phyloP scores from a whole-genome alignment of 2,329 filamentous ascomycete species.

The Trichoderma sp. region DNA sequence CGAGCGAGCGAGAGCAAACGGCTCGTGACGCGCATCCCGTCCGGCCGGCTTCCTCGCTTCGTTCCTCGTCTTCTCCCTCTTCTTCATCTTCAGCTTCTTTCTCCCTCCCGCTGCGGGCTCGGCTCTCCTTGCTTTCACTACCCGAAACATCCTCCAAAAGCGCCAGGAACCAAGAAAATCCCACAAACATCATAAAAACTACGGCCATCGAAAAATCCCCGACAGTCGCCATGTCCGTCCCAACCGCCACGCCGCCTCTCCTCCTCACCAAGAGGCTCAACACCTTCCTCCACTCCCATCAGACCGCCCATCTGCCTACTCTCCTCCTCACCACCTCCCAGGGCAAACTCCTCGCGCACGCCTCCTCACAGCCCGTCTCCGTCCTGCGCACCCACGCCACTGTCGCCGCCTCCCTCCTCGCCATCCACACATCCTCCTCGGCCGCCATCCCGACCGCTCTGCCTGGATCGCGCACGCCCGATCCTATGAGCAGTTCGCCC shows the following conservation, averaged over 20 bases:
- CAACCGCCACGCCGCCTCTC: constrained; percentile 49
- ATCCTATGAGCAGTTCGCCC: constrained; percentile 29
- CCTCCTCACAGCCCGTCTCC: constrained; percentile 54
- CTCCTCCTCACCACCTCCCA: constrained; percentile 59
- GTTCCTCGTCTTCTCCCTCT: background rate
- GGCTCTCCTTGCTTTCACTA: background rate
- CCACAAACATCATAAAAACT: background rate
- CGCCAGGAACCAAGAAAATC: background rate
- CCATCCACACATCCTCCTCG: constrained; percentile 51
- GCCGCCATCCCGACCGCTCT: constrained; percentile 43
- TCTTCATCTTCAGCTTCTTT: background rate
- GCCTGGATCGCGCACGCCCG: constrained; percentile 35
- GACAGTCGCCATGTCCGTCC: constrained; percentile 33
- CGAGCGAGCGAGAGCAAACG: background rate
- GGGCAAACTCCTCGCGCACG: constrained; percentile 63
- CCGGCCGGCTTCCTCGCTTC: background rate
- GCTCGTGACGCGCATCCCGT: constrained; percentile 9
- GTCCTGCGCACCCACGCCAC: constrained; percentile 62
- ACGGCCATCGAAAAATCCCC: background rate
- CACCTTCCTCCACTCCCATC: constrained; percentile 58
- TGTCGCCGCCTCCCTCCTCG: constrained; percentile 61
- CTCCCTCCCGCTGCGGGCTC: background rate
- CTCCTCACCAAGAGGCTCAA: constrained; percentile 66
- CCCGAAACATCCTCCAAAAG: background rate
- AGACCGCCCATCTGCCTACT: constrained; percentile 56